Evolutionary conservation across 345 rosid species (phyloP), one percentile per base, ranked within the genome.

Genomic region (Geranium rotundifolium): DNA sequence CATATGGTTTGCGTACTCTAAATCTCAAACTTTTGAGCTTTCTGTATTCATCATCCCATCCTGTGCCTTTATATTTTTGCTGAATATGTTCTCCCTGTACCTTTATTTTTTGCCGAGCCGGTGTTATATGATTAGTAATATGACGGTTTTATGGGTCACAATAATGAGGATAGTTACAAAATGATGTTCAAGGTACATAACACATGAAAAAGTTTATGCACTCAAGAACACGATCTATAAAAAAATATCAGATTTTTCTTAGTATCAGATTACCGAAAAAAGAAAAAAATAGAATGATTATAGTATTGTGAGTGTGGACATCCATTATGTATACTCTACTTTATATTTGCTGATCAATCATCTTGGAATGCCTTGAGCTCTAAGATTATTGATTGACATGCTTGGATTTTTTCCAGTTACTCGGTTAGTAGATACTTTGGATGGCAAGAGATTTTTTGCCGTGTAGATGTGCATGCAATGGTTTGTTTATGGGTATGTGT

Each of bases 1-100:
- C 80, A 80, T 80, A 84, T 92, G 97, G 99, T 93, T 29, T 56
- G 95, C 76, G 63, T 27, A 16, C 39, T 50, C 10, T 23, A 23
- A 0, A 23, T 23, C 27, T 23, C 27, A 23, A 23, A 23, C 27
- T 23, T 23, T 23, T 23, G 27, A 23, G 2, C 27, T 23, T 3
- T 37, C 29, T n/a, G 12, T 23, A 39, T 39, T 27, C 20, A 39
- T n/a, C 18, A 59, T 69, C 54, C 23, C 17, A 7, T 23, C 27
- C 27, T 23, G 41, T 39, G 0, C 41, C 6, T 34, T 34, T 34
- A 4, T 34, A 4, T 34, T 23, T 23, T 56, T 3, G n/a, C 29
- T 12, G 16, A 16, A 39, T 39, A 27, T 34, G 49, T n/a, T 15
- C 59, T 69, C 62, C n/a, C 19, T 5, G 41, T 18, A 1, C 55